A percentile compares a stretch with the other conserved stretches of the same genome.
phyloP scores from a whole-genome alignment of 2,329 filamentous ascomycete genomes.

The Scleromitrula shiraiana region DNA sequence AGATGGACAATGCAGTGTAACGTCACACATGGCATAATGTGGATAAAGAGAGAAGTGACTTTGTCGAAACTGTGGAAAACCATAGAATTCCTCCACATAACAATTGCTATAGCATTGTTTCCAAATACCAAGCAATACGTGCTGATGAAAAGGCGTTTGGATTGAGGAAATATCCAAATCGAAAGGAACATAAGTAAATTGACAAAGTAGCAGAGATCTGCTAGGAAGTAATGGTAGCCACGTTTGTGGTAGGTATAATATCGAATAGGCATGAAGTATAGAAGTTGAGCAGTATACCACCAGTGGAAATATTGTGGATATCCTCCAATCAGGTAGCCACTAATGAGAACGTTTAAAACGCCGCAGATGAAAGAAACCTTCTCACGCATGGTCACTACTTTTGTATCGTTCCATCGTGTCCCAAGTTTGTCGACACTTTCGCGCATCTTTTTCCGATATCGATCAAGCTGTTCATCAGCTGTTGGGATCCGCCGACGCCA shows the following conservation, averaged over 20 bases:
- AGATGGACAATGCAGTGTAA: constrained; percentile 90
- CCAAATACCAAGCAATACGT: constrained; percentile 89
- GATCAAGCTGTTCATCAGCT: constrained; percentile 85
- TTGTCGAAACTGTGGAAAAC: constrained; percentile 99
- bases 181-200: constrained; percentile 76
- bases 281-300: constrained; percentile 82
- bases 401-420: constrained; percentile 80
- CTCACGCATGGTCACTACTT: constrained; percentile 79
- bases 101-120: constrained; percentile 95
- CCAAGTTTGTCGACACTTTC: constrained; percentile 81
- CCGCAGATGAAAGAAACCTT: constrained; percentile 95
- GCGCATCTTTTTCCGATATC: constrained; percentile 82
- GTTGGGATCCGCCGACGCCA: constrained; percentile 81
- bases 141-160: constrained; percentile 85
- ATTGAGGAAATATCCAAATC: constrained; percentile 84
- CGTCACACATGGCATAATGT: constrained; percentile 96
- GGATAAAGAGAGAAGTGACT: constrained; percentile 93
- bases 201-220: constrained; percentile 97
- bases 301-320: constrained; percentile 79
- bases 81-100: constrained; percentile 98
- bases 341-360: constrained; percentile 95
- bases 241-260: constrained; percentile 85
- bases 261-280: constrained; percentile 96
- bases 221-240: constrained; percentile 94
- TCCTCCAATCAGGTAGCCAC: constrained; percentile 85